Percentiles rank a stretch among this genome's conserved stretches.
Conservation (phyloP, 352 stramenopile genomes). For the Achlya hypogyna region DNA sequence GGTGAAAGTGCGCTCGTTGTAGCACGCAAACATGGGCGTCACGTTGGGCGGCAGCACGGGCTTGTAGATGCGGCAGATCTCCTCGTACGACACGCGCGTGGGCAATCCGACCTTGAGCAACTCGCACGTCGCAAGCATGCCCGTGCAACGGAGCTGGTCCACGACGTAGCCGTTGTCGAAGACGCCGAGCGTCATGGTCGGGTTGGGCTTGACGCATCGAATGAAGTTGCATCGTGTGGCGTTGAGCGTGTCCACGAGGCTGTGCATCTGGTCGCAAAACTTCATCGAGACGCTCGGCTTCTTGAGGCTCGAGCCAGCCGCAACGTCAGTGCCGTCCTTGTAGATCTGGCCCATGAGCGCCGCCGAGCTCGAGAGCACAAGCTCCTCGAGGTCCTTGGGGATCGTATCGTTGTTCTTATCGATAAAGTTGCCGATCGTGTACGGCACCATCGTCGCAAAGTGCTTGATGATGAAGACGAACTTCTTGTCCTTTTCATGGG, state of each 20-base stretch:
- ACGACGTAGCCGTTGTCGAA: constrained; percentile 87
- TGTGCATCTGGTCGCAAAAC: constrained; percentile 82
- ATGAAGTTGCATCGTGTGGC: constrained; percentile 83
- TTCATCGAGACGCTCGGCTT: constrained; percentile 67
- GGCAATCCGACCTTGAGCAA: constrained; percentile 86
- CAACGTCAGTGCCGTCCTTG: constrained; percentile 45
- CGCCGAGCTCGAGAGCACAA: constrained; percentile 74
- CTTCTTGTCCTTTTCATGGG: constrained; percentile 84
- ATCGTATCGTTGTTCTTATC: constrained; percentile 96
- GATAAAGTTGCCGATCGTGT: constrained; percentile 93
- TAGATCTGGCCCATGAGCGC: constrained; percentile 79
- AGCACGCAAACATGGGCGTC: constrained; percentile 66
- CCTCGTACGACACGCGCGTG: constrained; percentile 83
- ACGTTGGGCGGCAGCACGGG: constrained; percentile 60
- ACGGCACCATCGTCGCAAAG: constrained; percentile 92
- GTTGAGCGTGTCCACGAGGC: constrained; percentile 79
- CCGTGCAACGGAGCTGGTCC: constrained; percentile 83
- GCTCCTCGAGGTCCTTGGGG: constrained; percentile 83
- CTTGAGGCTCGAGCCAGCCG: constrained; percentile 26
- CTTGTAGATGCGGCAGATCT: constrained; percentile 85
- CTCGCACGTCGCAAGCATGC: constrained; percentile 86
- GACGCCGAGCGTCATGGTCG: constrained; percentile 56
- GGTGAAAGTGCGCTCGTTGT: constrained; percentile 82
- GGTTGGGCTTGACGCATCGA: constrained; percentile 87
- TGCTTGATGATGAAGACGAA: constrained; percentile 94